These are phyloP conservation scores for Austroboletus niveus DNA, from an alignment of 1,284 basidiomycete genomes.

Conservation along the genomic window DNA sequence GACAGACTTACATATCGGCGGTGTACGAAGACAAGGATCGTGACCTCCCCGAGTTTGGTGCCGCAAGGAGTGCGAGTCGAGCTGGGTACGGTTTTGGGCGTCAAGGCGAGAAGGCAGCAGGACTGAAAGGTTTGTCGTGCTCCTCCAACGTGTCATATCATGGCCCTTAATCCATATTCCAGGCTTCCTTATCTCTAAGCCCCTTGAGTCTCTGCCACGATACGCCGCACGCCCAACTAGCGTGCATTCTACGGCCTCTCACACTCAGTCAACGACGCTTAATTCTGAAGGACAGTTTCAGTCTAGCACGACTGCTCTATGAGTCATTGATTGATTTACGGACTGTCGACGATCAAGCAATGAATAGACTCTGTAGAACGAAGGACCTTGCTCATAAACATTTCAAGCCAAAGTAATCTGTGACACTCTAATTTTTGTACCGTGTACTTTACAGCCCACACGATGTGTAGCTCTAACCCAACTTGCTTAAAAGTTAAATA, in stretches of 20 bases:
- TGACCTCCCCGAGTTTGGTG: conserved; percentile 30
- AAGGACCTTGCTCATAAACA: conserved; percentile 17
- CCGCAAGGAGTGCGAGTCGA: conserved; percentile 31
- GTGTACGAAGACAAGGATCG: conserved; percentile 35
- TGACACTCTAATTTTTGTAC: conserved; percentile 7
- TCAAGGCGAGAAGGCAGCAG: conserved; percentile 76
- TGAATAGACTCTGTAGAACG: conserved; percentile 14
- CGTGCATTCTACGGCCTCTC: conserved; percentile 17
- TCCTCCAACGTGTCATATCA: neutral
- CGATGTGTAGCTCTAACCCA: conserved; percentile 26
- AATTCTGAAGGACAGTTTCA: conserved; percentile 25
- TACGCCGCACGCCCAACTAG: conserved; percentile 42
- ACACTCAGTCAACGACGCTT: conserved; percentile 20
- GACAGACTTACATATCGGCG: conserved; percentile 38
- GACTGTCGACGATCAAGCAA: conserved; percentile 19
- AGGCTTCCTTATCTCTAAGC: conserved; percentile 54
- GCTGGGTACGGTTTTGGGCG: conserved; percentile 62
- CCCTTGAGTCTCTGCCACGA: conserved; percentile 54
- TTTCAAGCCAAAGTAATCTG: conserved; percentile 6
- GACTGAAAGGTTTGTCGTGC: conserved; percentile 46
- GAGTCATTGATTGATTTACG: conserved; percentile 23
- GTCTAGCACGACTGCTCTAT: conserved; percentile 30
- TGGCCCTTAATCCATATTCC: conserved; percentile 3
- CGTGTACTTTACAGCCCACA: conserved; percentile 27
- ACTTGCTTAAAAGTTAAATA: neutral